Percentiles rank a stretch among this genome's conserved stretches.
Conservation (phyloP, 345 rosid species). For the Acer saccharum region DNA sequence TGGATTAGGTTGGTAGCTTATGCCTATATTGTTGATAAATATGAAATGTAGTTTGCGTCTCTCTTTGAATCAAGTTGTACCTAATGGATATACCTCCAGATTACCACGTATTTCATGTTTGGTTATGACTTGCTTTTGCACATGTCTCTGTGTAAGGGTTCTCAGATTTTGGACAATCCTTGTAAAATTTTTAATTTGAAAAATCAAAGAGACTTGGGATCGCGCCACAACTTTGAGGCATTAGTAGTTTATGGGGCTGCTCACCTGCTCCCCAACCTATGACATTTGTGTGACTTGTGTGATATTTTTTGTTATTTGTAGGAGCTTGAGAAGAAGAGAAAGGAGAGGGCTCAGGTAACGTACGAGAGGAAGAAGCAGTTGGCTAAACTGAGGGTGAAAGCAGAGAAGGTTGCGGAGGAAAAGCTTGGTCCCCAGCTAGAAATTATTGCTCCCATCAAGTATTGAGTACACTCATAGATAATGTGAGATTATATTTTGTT, state of each 20-base stretch:
- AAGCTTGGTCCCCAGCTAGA: constrained; percentile 74
- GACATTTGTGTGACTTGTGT: too few relatives aligned
- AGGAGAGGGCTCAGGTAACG: constrained; percentile 61
- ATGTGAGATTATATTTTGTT: neutral
- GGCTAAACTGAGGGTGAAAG: constrained; percentile 71
- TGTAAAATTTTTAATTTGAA: too few relatives aligned
- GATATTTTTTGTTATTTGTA: constrained; percentile 13
- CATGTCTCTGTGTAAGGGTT: too few relatives aligned
- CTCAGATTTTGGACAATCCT: too few relatives aligned
- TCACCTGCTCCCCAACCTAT: neutral
- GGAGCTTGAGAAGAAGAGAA: constrained; percentile 88
- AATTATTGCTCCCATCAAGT: constrained; percentile 63
- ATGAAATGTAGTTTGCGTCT: neutral
- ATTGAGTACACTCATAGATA: constrained; percentile 34
- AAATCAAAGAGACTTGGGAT: neutral
- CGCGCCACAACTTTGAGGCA: neutral
- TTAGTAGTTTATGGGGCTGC: neutral
- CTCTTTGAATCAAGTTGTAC: neutral
- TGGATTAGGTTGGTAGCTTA: neutral
- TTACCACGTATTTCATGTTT: neutral
- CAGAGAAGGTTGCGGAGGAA: constrained; percentile 75
- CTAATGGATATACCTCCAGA: neutral
- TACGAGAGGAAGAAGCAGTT: constrained; percentile 87
- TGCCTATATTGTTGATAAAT: neutral
- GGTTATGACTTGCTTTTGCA: neutral